Conservation (phyloP, 176 grass and related monocot species). For the Cymbopogon citratus region DNA sequence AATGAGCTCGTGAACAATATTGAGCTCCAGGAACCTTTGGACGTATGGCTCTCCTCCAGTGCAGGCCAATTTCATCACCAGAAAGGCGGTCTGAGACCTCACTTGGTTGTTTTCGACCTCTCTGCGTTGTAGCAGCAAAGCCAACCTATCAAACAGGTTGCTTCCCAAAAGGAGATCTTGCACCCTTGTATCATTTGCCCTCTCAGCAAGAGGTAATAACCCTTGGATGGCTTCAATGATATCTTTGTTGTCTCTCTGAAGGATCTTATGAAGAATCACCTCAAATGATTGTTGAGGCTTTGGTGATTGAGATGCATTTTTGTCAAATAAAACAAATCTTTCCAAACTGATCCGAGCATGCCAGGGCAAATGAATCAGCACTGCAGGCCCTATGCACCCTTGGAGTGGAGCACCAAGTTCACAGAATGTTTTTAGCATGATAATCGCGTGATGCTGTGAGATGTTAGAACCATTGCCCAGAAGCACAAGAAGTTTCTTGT, state of each 20-base stretch:
- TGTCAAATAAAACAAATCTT: constrained; percentile 60
- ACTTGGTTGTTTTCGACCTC: constrained; percentile 42
- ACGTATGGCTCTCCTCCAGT: constrained; percentile 54
- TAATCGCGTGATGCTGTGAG: constrained; percentile 62
- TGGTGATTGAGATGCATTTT: constrained; percentile 31
- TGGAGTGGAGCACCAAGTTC: constrained; percentile 57
- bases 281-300: constrained; percentile 53
- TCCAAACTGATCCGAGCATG: constrained; percentile 65
- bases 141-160: constrained; percentile 48
- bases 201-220: constrained; percentile 62
- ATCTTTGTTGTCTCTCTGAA: constrained; percentile 53
- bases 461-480: constrained; percentile 55
- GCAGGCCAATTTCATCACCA: constrained; percentile 71
- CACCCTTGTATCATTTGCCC: constrained; percentile 51
- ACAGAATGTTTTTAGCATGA: constrained; percentile 59
- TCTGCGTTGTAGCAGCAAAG: constrained; percentile 39
- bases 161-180: constrained; percentile 69
- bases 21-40: constrained; percentile 52
- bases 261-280: constrained; percentile 45
- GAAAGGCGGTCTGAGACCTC: constrained; percentile 49
- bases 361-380: constrained; percentile 68
- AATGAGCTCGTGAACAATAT: constrained; percentile 58
- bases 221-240: constrained; percentile 63
- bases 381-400: constrained; percentile 48
- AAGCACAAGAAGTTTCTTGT: constrained; percentile 71